Base-by-base conservation (phyloP, 1,284 basidiomycete species). In the Cutaneotrichosporon spelunceum region DNA sequence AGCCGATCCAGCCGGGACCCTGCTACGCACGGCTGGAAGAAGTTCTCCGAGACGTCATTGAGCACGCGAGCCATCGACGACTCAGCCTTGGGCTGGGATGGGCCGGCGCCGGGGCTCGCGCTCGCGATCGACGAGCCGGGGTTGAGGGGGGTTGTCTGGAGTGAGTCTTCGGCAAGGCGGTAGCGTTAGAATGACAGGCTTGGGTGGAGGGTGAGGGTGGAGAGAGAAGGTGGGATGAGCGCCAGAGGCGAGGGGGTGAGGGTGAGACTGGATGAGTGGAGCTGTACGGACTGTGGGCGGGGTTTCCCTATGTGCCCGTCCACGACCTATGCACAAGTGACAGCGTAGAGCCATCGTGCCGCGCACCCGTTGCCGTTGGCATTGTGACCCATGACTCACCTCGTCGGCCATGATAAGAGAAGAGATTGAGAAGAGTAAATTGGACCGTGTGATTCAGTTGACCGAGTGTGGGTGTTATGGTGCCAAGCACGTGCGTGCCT, bases 1-100 rank as follows among this genome's bases (percentile, higher is more conserved):
- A n/a, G n/a, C n/a, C n/a, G n/a, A n/a, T n/a, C n/a, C n/a, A n/a
- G n/a, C n/a, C n/a, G n/a, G n/a, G n/a, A n/a, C n/a, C n/a, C 42
- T n/a, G 27, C 14, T 6, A 68, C 72, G 64, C 52, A 74, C 74
- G 76, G 76, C 56, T 78, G 75, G 56, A 68, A 77, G 66, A 78
- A 77, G 34, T 66, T 59, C 50, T 77, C 73, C 14, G 73, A 60
- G 44, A 73, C 68, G 34, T 71, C 69, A 53, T 70, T 66, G 47
- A 66, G 48, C 4, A 66, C 61, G 26, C 61, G 61, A 33, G 53
- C 44, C 53, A 59, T 57, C 4, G 65, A 61, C 57, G 62, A 58
- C 57, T 63, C 56, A 50, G 45, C 58, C 30, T 48, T 52, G 30
- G 29, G 23, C 47, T 48, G 33, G 21, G 42, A 39, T 21, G 56